These are phyloP conservation scores for Panaeolus papilionaceus DNA, from an alignment of 768 basidiomycete genomes.

Conservation along the genomic window DNA sequence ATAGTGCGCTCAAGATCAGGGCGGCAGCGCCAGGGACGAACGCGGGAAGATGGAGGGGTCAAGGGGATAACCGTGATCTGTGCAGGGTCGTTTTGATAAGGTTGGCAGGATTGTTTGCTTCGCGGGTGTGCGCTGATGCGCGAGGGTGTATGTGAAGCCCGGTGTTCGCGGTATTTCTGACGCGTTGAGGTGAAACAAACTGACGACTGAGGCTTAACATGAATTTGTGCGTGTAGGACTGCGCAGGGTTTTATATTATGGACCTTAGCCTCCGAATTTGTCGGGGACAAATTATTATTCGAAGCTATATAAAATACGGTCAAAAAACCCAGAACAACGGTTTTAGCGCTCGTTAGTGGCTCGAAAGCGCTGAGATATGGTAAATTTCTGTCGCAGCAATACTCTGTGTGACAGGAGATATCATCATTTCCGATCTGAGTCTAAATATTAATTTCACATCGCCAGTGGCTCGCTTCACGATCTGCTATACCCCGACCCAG, in stretches of 20 bases:
- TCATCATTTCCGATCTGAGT: not conserved
- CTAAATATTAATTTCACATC: not conserved
- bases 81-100: constrained; percentile 4
- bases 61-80: constrained; percentile 4
- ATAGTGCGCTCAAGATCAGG: constrained; percentile 13
- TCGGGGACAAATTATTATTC: too few relatives aligned
- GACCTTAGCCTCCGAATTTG: too few relatives aligned
- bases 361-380: not conserved
- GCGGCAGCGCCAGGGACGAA: constrained; percentile 10
- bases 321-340: not conserved
- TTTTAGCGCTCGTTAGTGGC: not conserved
- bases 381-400: not conserved
- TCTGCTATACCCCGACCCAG: not conserved
- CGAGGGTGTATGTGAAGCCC: not conserved
- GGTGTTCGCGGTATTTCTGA: too few relatives aligned
- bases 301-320: not conserved
- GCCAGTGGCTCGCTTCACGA: not conserved
- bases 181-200: too few relatives aligned
- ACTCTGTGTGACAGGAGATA: constrained; percentile 3
- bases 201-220: too few relatives aligned
- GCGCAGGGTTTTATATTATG: too few relatives aligned
- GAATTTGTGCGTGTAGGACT: too few relatives aligned
- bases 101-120: not conserved
- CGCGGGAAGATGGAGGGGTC: not conserved
- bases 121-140: not conserved